Conservation (phyloP, 1,284 basidiomycete genomes). For the Ceratobasidium sp. region DNA sequence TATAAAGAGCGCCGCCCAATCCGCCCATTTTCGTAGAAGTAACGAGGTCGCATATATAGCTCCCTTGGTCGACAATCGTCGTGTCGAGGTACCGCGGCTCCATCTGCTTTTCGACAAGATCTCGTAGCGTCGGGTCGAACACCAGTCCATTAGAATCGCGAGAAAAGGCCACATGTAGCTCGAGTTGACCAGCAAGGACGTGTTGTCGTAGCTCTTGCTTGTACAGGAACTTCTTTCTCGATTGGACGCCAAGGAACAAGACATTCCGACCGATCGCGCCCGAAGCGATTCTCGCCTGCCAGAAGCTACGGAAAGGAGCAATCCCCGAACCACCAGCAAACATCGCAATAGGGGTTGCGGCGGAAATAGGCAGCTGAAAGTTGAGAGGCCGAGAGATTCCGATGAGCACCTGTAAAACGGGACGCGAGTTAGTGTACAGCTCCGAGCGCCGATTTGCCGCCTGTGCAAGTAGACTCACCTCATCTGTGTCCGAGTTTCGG, state of each 20-base stretch:
- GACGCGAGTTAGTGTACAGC: neutral
- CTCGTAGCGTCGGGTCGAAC: conserved; percentile 33
- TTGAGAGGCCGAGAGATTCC: conserved; percentile 44
- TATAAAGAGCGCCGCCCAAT: conserved; percentile 41
- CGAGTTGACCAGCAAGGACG: conserved; percentile 41
- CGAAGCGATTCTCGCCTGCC: conserved; percentile 28
- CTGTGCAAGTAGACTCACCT: neutral
- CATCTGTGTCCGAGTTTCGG: conserved; percentile 23
- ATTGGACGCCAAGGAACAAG: conserved; percentile 44
- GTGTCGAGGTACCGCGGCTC: conserved; percentile 44
- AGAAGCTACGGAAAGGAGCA: conserved; percentile 34
- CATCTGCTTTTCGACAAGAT: conserved; percentile 42
- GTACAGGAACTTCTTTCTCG: conserved; percentile 44
- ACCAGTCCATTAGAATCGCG: conserved; percentile 41
- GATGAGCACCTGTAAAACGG: conserved; percentile 35
- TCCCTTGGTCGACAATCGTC: conserved; percentile 45
- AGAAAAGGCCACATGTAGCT: conserved; percentile 43
- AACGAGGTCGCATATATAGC: conserved; percentile 38
- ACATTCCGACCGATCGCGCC: conserved; percentile 45
- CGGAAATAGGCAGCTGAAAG: conserved; percentile 37
- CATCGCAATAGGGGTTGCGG: conserved; percentile 29
- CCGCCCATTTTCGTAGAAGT: conserved; percentile 44
- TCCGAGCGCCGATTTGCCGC: neutral
- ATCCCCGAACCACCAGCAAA: conserved; percentile 34
- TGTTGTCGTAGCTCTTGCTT: conserved; percentile 41